Evolutionary conservation across 1,284 basidiomycete species (phyloP).

Genomic region (Apiotrichum gracile): DNA sequence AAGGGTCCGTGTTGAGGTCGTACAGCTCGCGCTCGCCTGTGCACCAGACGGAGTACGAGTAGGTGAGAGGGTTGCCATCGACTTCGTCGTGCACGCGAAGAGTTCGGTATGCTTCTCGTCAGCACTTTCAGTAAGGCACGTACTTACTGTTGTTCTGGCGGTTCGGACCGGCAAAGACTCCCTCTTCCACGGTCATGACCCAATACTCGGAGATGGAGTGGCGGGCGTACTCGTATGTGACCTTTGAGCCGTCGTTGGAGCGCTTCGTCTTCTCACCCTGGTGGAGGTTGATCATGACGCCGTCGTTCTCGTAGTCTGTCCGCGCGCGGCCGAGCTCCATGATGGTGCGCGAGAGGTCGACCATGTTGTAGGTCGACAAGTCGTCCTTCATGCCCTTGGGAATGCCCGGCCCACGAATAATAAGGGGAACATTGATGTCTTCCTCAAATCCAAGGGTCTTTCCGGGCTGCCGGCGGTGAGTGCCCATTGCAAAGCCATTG

Average conservation of each 20-base stretch:
- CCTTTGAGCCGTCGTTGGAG: not conserved
- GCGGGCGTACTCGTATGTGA: conserved; percentile 8
- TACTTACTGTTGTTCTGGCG: conserved; percentile 18
- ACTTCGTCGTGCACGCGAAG: conserved; percentile 27
- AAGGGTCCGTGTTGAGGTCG: conserved; percentile 28
- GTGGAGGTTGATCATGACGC: conserved; percentile 25
- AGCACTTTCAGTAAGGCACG: no score
- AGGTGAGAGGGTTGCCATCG: not conserved
- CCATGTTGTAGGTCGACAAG: conserved; percentile 24
- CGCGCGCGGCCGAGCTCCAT: conserved; percentile 31
- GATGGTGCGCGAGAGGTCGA: conserved; percentile 35
- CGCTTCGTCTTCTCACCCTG: no score
- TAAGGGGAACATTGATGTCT: conserved; percentile 32
- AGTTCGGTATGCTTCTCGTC: conserved; percentile 24
- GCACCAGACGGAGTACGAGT: conserved; percentile 38
- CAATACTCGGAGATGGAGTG: conserved; percentile 36
- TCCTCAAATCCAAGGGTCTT: conserved; percentile 40
- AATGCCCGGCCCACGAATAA: conserved; percentile 30
- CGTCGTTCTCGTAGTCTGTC: conserved; percentile 31
- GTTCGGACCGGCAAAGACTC: conserved; percentile 20
- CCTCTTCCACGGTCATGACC: conserved; percentile 30
- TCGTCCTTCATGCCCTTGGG: conserved; percentile 16
- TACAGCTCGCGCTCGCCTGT: conserved; percentile 41
- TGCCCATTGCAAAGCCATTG: conserved; percentile 36
- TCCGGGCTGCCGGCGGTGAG: conserved; percentile 36